Evolutionary conservation across 2,329 filamentous ascomycete genomes (phyloP).

Genomic region (Botrytis hyacinthi): DNA sequence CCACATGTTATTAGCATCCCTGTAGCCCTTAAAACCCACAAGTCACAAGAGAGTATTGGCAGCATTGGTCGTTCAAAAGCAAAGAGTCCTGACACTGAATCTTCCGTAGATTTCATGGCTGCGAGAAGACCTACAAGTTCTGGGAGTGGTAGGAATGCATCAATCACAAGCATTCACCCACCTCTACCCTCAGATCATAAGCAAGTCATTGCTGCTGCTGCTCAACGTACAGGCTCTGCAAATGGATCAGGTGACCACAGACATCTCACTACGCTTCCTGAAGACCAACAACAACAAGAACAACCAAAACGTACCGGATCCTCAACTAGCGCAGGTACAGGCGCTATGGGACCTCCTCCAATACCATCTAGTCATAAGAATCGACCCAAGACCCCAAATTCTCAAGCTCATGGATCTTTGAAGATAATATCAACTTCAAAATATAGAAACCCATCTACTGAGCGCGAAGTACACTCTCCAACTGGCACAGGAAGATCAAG

Average conservation of each 20-base stretch:
- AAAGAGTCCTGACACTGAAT: slow-evolving; percentile 40
- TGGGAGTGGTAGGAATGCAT: slow-evolving; percentile 59
- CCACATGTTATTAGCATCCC: slow-evolving; percentile 38
- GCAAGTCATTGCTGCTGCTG: slow-evolving; percentile 77
- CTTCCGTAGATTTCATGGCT: slow-evolving; percentile 41
- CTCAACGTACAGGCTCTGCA: slow-evolving; percentile 54
- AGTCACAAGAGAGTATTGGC: slow-evolving; percentile 51
- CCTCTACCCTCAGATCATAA: slow-evolving; percentile 81
- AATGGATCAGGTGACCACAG: slow-evolving; percentile 14
- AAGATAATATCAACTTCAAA: slow-evolving; percentile 47
- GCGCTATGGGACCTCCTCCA: slow-evolving; percentile 77
- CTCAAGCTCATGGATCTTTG: slow-evolving; percentile 43
- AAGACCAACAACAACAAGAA: slow-evolving; percentile 79
- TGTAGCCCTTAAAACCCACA: slow-evolving; percentile 45
- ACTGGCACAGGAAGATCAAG: slow-evolving; percentile 49
- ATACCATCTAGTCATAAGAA: slow-evolving; percentile 67
- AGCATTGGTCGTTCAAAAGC: slow-evolving; percentile 44
- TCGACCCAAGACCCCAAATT: slow-evolving; percentile 61
- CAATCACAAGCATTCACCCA: slow-evolving; percentile 52
- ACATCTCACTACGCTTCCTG: slow-evolving; percentile 19
- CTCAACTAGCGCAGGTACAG: slow-evolving; percentile 38
- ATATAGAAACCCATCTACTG: slow-evolving; percentile 49
- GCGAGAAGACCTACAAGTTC: slow-evolving; percentile 67
- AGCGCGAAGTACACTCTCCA: slow-evolving; percentile 50
- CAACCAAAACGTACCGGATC: slow-evolving; percentile 61